Percentiles rank a stretch among this genome's conserved stretches.
These are phyloP conservation scores for Aspergillus sergii DNA, from an alignment of 2,329 filamentous ascomycete species.

Conservation along the genomic window DNA sequence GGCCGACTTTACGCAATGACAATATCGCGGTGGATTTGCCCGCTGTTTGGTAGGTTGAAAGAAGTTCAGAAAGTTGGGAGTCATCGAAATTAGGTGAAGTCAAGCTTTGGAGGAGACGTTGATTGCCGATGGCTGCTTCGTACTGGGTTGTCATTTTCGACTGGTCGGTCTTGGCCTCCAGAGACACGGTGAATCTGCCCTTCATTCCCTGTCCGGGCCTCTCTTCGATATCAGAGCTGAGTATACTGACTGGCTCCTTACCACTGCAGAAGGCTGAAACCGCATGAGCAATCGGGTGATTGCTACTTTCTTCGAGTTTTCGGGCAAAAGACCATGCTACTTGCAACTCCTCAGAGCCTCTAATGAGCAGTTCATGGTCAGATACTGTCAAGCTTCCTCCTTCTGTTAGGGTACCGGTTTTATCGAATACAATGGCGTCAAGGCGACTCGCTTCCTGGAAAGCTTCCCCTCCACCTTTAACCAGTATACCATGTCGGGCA, in stretches of 20 bases:
- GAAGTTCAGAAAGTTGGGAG: constrained; percentile 36
- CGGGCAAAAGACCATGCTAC: constrained; percentile 51
- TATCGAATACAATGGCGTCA: constrained; percentile 82
- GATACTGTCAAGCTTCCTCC: constrained; percentile 61
- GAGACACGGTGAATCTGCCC: constrained; percentile 50
- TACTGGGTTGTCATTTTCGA: constrained; percentile 32
- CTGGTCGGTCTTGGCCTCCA: constrained; percentile 13
- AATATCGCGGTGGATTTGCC: constrained; percentile 50
- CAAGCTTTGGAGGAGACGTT: constrained; percentile 50
- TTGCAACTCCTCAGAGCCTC: constrained; percentile 35
- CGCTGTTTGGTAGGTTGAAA: constrained; percentile 43
- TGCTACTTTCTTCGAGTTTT: constrained; percentile 60
- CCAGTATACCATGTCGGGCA: constrained; percentile 77
- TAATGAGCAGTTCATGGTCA: constrained; percentile 49
- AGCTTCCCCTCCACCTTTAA: constrained; percentile 81
- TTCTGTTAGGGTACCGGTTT: constrained; percentile 80
- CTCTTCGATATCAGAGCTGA: constrained; percentile 52
- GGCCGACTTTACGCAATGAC: constrained; percentile 35
- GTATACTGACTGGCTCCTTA: constrained; percentile 27
- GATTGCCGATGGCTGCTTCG: constrained; percentile 60
- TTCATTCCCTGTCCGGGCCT: constrained; percentile 61
- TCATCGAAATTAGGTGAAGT: constrained; percentile 34
- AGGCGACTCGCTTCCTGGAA: constrained; percentile 81
- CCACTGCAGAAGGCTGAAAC: constrained; percentile 53
- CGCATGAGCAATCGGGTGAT: constrained; percentile 61